Conservation (phyloP, 2,329 filamentous ascomycete genomes). For the Hymenoscyphus repandus region DNA sequence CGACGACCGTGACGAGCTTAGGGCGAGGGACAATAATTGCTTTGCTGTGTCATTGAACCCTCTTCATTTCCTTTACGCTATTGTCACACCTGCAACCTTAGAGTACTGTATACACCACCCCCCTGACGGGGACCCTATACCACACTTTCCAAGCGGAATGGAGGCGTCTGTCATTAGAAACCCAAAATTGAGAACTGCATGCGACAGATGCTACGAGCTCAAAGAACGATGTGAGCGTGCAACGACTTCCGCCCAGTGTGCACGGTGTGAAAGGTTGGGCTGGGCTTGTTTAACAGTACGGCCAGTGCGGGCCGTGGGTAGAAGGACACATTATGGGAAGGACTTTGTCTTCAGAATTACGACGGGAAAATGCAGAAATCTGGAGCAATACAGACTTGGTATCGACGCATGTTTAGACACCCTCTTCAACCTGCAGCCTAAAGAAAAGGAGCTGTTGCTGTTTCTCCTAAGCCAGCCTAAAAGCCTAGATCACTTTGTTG, state of each 20-base stretch:
- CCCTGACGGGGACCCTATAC: too few species aligned
- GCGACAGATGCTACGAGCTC: constrained; percentile 25
- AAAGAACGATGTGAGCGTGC: constrained; percentile 21
- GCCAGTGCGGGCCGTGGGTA: constrained; percentile 15
- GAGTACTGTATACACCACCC: too few species aligned
- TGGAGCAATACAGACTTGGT: neutral
- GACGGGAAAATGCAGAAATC: neutral
- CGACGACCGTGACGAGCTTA: too few species aligned
- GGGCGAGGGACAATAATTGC: too few species aligned
- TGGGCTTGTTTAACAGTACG: constrained; percentile 18
- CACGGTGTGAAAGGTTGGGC: constrained; percentile 18
- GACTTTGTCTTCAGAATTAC: neutral
- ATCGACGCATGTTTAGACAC: constrained; percentile 3
- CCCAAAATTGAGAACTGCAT: constrained; percentile 15
- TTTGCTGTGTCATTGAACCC: too few species aligned
- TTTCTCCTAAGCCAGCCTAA: constrained; percentile 22
- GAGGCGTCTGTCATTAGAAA: neutral
- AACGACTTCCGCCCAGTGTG: constrained; percentile 10
- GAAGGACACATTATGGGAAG: constrained; percentile 15
- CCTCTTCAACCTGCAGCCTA: constrained; percentile 9
- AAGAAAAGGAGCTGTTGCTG: constrained; percentile 22
- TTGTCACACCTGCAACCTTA: too few species aligned
- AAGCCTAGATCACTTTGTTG: constrained; percentile 20
- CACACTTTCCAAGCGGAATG: neutral
- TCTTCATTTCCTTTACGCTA: too few species aligned